Evolutionary conservation across 257 asterid species (phyloP), one percentile per base, ranked within the genome.

Genomic region (Solanum chaucha): DNA sequence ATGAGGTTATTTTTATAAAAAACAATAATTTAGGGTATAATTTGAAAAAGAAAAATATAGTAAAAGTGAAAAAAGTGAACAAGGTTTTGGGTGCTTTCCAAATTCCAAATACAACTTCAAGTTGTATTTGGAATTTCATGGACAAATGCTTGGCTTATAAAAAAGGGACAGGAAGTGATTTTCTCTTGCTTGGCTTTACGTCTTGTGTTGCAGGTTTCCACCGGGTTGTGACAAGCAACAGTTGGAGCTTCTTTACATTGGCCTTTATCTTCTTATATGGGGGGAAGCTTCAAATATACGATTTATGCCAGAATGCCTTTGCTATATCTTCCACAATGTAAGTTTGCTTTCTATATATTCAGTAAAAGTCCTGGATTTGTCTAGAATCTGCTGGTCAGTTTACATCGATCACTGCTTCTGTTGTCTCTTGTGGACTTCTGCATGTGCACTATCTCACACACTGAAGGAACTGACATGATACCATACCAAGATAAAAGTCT

Each of bases 271-370:
- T 89, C 98, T 97, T 89, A 95, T 97, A 70, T 97, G 99, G 99
- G 99, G 99, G 24, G 99, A 97, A 95, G 99, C 99, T 90, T 97
- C 99, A 86, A 97, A 97, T 86, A 90, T 97, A 86, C 98, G 99
- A 26, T 97, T 97, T 87, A 97, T 97, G 99, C 99, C 99, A 26
- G 99, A 97, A 87, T 97, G 99, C 93, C 82, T 97, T 70, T 97
- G 99, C 95, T 97, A 95, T 91, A 95, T 97, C 61, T 97, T 97
- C 91, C 99, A 97, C 90, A 91, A 87, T 87, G 99, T 97, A 95
- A 46, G 96, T 85, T 91, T 87, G 22, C 88, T 86, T 89, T 88
- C 72, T 48, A 19, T 46, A 28, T 48, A 32, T 81, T 81, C 41
- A 28, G 85, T 81, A 48, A 15, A 81, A 28, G 67, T 59, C 67